These are phyloP conservation scores for Lactarius evosmus DNA, from an alignment of 768 basidiomycete species.

Conservation along the genomic window DNA sequence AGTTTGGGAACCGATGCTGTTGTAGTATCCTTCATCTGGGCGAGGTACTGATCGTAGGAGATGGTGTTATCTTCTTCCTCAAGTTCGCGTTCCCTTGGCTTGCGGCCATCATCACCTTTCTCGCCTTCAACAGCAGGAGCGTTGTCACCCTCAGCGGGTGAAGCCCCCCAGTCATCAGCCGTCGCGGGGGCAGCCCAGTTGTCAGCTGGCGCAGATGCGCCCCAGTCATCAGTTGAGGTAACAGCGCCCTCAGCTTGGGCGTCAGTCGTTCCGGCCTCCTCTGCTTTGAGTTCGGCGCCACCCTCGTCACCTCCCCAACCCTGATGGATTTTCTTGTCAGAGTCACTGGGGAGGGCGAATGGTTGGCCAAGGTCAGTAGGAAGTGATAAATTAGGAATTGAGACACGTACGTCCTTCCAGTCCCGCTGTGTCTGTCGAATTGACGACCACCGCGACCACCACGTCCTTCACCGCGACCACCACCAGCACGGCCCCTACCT, in stretches of 20 bases:
- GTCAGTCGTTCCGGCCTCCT: slow-evolving; percentile 71
- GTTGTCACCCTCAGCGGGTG: slow-evolving; percentile 33
- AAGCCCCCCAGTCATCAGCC: slow-evolving; percentile 34
- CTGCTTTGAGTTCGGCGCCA: slow-evolving; percentile 74
- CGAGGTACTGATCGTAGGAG: slow-evolving; percentile 90
- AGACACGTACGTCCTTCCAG: slow-evolving; percentile 70
- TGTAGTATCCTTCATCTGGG: slow-evolving; percentile 69
- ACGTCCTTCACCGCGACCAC: slow-evolving; percentile 53
- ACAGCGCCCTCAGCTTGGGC: slow-evolving; percentile 51
- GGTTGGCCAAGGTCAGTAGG: slow-evolving; percentile 5
- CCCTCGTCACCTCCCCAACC: slow-evolving; percentile 96
- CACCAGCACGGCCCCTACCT: slow-evolving; percentile 51
- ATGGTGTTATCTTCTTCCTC: slow-evolving; percentile 94
- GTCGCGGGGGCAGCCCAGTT: slow-evolving; percentile 39
- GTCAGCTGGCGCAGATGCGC: slow-evolving; percentile 28
- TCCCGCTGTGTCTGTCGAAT: slow-evolving; percentile 84
- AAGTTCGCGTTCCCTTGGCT: slow-evolving; percentile 53
- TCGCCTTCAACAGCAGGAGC: slow-evolving; percentile 37
- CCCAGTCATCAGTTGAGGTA: slow-evolving; percentile 39
- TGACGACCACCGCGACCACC: slow-evolving; percentile 74
- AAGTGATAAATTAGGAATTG: slow-evolving; percentile 1
- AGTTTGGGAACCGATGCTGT: slow-evolving; percentile 64
- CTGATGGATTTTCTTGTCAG: slow-evolving; percentile 91
- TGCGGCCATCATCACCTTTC: slow-evolving; percentile 36
- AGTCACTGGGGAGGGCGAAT: slow-evolving; percentile 57